Percentiles rank a stretch among this genome's conserved stretches.
Evolutionary conservation across 1,284 basidiomycete genomes (phyloP).

Genomic region (Ceratobasidium sp.): DNA sequence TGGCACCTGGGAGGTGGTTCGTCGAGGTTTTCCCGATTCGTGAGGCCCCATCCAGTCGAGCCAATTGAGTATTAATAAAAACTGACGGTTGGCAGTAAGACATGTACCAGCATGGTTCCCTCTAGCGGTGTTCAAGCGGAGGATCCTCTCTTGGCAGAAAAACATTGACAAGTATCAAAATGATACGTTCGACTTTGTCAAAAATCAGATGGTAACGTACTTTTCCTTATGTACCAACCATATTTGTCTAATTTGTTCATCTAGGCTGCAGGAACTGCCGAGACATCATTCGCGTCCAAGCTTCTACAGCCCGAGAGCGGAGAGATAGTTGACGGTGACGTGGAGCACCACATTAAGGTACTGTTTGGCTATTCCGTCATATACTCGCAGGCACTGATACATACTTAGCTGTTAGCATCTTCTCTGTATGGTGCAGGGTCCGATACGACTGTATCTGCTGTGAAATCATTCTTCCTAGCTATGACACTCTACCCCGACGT

Average conservation of each 20-base stretch:
- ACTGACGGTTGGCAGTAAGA: slow-evolving; percentile 46
- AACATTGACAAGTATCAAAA: slow-evolving; percentile 48
- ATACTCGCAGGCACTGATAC: not conserved
- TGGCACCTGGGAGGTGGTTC: slow-evolving; percentile 30
- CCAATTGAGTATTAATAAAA: not conserved
- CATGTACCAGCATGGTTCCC: slow-evolving; percentile 53
- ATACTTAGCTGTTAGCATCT: slow-evolving; percentile 46
- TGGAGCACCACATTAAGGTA: slow-evolving; percentile 51
- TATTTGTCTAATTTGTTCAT: not conserved
- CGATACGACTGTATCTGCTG: slow-evolving; percentile 41
- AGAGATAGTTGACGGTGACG: slow-evolving; percentile 45
- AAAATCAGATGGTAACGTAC: slow-evolving; percentile 49
- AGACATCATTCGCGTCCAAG: slow-evolving; percentile 50
- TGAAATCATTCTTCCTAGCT: slow-evolving; percentile 36
- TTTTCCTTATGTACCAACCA: not conserved
- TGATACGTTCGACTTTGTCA: slow-evolving; percentile 50
- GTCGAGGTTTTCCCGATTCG: slow-evolving; percentile 29
- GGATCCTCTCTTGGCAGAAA: slow-evolving; percentile 46
- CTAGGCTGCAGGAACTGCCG: slow-evolving; percentile 51
- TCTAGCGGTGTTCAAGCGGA: slow-evolving; percentile 51
- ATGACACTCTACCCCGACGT: slow-evolving; percentile 39
- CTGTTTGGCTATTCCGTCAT: not conserved
- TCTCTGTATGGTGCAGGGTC: slow-evolving; percentile 52
- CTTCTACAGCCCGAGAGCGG: slow-evolving; percentile 48
- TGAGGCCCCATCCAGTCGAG: not conserved